Base-by-base conservation (phyloP, 148 eudicot genomes). In the Rhododendron ferrugineum region DNA sequence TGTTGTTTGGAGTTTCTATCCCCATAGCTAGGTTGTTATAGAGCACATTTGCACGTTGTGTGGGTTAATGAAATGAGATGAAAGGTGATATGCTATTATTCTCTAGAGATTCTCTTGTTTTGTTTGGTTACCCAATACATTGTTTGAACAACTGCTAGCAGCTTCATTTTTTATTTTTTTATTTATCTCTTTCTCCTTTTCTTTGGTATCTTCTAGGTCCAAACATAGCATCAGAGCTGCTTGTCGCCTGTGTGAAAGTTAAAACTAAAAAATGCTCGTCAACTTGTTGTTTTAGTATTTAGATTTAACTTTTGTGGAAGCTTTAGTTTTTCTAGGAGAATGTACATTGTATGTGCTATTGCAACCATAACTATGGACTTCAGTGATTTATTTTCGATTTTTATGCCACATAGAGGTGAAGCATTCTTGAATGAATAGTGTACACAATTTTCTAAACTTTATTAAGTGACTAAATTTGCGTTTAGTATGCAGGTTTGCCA, bases 401-500 rank as follows among this genome's bases (percentile, higher is more conserved):
- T 36, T 49, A 46, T 75, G 36, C 70, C 58, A 32, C 9, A 2
- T 14, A 36, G 42, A 52, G 72, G 68, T 23, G 22, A 84, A 75
- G 22, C 34, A 54, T 70, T 54, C 46, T 26, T 75, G 28, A 34
- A 49, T 34, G 11, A 54, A 52, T 44, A 34, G 36, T 14, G 2
- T 83, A 23, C 23, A 36, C 20, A 52, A 44, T 62, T 83, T 49
- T 46, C 7, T 16, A 8, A 37, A 23, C n/a, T 23, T 78, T 32
- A 80, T 80, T 44, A 79, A 86, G 80, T 83, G 84, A 73, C 85
- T 82, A 66, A n/a, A 82, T 77, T 77, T 30, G 14, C 76, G n/a
- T 76, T 84, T 89, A 85, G 86, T 60, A 80, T 90, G 93, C 97
- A 96, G 99, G 99, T 96, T 47, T 95, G 99, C 87, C 99, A 96